Evolutionary conservation across 306 rosid genomes (phyloP).

Genomic region (Rosa chinensis): DNA sequence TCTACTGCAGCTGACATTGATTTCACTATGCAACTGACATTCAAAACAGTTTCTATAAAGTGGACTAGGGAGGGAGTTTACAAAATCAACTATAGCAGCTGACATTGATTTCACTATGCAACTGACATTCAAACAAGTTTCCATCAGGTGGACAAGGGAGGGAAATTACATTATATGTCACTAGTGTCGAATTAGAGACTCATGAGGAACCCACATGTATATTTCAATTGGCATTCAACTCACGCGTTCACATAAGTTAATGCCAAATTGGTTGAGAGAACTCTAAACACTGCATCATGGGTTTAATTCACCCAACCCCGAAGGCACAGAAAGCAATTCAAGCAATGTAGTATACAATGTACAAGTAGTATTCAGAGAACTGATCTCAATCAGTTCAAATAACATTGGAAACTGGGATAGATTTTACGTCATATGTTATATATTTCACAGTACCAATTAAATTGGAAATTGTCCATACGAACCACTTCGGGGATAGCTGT

Average conservation of each 20-base stretch:
- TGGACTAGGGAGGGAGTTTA: background rate
- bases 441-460: constrained; percentile 14
- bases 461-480: constrained; percentile 33
- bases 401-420: background rate
- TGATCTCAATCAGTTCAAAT: background rate
- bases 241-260: background rate
- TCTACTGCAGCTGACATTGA: background rate
- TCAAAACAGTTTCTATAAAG: background rate
- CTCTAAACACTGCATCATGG: background rate
- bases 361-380: background rate
- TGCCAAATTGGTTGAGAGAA: background rate
- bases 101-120: background rate
- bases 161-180: background rate
- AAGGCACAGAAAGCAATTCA: background rate
- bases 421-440: constrained; percentile 3
- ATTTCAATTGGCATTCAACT: background rate
- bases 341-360: background rate
- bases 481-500: constrained; percentile 89
- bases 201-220: background rate
- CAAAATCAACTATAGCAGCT: background rate
- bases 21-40: background rate
- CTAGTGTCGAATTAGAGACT: background rate
- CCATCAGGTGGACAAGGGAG: background rate
- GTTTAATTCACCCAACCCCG: background rate
- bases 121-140: background rate